These are phyloP conservation scores for Picochlorum sp. DNA, from an alignment of 139 green algal species.

Conservation along the genomic window DNA sequence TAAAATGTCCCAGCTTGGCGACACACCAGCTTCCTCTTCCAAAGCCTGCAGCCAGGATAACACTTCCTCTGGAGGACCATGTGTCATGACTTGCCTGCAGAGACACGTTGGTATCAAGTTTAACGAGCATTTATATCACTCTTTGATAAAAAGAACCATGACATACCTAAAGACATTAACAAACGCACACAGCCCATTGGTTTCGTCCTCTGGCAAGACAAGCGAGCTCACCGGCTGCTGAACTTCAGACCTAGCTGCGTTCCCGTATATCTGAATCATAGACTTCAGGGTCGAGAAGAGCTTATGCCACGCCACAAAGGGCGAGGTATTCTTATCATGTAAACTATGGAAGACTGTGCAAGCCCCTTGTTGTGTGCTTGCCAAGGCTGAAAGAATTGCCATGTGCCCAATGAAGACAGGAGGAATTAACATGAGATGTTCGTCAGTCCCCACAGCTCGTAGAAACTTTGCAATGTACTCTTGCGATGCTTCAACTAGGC, in stretches of 20 bases:
- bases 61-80: slow-evolving; percentile 22
- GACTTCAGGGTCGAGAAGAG: slow-evolving; percentile 49
- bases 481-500: slow-evolving; percentile 31
- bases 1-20: slow-evolving; percentile 58
- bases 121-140: neutral
- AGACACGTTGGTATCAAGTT: neutral
- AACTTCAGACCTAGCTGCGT: neutral
- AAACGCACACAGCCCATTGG: slow-evolving; percentile 29
- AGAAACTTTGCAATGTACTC: slow-evolving; percentile 47
- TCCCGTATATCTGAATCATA: slow-evolving; percentile 20
- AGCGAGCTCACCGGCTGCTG: neutral
- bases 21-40: slow-evolving; percentile 27
- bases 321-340: slow-evolving; percentile 19
- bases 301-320: slow-evolving; percentile 49
- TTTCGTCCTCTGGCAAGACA: slow-evolving; percentile 31
- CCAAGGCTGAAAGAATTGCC: slow-evolving; percentile 52
- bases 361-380: slow-evolving; percentile 37
- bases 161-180: slow-evolving; percentile 26
- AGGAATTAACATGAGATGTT: slow-evolving; percentile 14
- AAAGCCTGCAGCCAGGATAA: slow-evolving; percentile 29
- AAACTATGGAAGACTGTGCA: slow-evolving; percentile 36
- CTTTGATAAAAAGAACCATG: neutral
- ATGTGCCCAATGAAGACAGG: slow-evolving; percentile 49
- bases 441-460: slow-evolving; percentile 22
- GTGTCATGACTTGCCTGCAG: slow-evolving; percentile 27